Percentiles rank a stretch among this genome's conserved stretches.
Conservation (phyloP, 148 eudicot species). For the Nepenthes gracilis region DNA sequence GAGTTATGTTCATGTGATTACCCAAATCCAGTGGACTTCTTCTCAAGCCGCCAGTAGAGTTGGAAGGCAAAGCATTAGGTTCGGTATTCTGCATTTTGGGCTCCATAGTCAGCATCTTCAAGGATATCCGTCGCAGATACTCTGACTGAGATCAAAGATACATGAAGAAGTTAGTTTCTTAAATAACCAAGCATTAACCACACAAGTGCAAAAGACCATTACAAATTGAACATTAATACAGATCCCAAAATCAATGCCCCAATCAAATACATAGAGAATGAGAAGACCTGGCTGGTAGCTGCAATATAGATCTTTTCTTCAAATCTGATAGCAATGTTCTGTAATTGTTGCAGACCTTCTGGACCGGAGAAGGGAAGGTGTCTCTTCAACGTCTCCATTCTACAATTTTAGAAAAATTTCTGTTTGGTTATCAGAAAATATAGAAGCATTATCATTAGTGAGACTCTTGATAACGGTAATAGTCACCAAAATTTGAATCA, state of each 20-base stretch:
- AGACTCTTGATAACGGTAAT: too few relatives aligned
- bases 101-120: slow-evolving; percentile 86
- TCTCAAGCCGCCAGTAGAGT: slow-evolving; percentile 27
- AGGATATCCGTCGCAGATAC: slow-evolving; percentile 74
- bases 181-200: too few relatives aligned
- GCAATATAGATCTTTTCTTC: slow-evolving; percentile 75
- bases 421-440: background rate
- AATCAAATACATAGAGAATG: too few relatives aligned
- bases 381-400: slow-evolving; percentile 74
- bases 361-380: slow-evolving; percentile 70
- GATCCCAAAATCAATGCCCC: background rate
- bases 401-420: slow-evolving; percentile 6
- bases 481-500: too few relatives aligned
- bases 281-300: slow-evolving; percentile 72
- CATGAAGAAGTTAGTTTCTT: background rate
- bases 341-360: slow-evolving; percentile 67
- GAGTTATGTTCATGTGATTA: slow-evolving; percentile 8
- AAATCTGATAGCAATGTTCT: slow-evolving; percentile 71
- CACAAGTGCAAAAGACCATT: background rate
- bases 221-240: background rate
- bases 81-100: slow-evolving; percentile 45
- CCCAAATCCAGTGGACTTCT: slow-evolving; percentile 63
- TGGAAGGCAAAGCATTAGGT: slow-evolving; percentile 39
- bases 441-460: background rate
- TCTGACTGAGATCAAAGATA: slow-evolving; percentile 44